phyloP scores from a whole-genome alignment of 345 rosid species.

The Melastoma malabathricum region DNA sequence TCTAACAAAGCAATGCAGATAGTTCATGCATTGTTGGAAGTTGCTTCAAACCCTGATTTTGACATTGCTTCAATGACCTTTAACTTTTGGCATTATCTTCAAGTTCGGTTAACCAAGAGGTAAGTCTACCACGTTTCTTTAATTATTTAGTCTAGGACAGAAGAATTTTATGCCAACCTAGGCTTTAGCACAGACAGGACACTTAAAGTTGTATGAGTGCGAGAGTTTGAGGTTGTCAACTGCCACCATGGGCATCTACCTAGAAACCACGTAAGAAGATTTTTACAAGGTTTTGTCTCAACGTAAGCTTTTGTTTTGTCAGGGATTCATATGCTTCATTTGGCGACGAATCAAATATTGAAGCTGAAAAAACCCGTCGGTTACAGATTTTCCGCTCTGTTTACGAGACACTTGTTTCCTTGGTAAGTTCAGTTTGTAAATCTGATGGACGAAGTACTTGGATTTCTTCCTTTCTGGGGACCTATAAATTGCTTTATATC shows the following conservation, averaged over 20 bases:
- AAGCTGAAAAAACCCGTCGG: slow-evolving; percentile 77
- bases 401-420: slow-evolving; percentile 73
- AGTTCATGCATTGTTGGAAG: slow-evolving; percentile 74
- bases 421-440: slow-evolving; percentile 41
- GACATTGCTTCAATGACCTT: slow-evolving; percentile 98
- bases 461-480: no score
- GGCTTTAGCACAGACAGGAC: no score
- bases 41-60: slow-evolving; percentile 87
- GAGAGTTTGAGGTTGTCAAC: no score
- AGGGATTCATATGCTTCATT: slow-evolving; percentile 67
- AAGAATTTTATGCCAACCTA: not conserved
- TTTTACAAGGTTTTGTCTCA: slow-evolving; percentile 5
- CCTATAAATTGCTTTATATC: no score
- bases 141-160: slow-evolving; percentile 4
- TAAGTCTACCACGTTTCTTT: slow-evolving; percentile 16
- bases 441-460: not conserved
- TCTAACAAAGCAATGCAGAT: slow-evolving; percentile 83
- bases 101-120: slow-evolving; percentile 73
- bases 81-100: slow-evolving; percentile 99
- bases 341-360: slow-evolving; percentile 56
- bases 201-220: no score
- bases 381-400: slow-evolving; percentile 60
- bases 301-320: slow-evolving; percentile 15
- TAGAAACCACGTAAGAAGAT: no score
- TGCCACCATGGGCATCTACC: no score